Base-by-base conservation (phyloP, 371 early-diverging fungal genomes). In the Funneliformis caledonium region DNA sequence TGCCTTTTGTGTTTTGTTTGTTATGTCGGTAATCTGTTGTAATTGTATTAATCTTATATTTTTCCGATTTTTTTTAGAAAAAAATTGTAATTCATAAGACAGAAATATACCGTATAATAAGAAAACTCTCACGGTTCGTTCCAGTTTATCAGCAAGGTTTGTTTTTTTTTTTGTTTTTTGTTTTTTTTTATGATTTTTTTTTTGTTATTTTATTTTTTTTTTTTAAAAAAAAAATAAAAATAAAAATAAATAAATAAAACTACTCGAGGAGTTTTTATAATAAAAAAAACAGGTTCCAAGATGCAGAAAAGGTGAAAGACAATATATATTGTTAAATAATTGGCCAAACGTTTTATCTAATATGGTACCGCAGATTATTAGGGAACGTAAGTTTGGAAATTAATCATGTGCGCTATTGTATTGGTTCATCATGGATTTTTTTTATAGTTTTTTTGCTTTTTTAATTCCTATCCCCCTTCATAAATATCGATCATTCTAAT, bases 1-100 rank as follows among this genome's bases (percentile, higher is more conserved):
- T 69, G 69, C 43, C 47, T 45, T 65, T 69, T 69, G 69, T 69
- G 69, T 69, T 69, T 69, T 69, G 69, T 69, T 69, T 69, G 69
- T 69, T 69, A 69, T 69, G 43, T 69, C 43, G 69, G 69, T 43
- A 69, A 69, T 43, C 45, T 65, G 33, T 50, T 50, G 50, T 50
- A 50, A 50, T 43, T 68, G 43, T 43, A 69, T 69, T 69, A 69
- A 69, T 69, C 69, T 45, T 69, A 43, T 69, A 69, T 42, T 69
- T 69, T 69, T 69, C 65, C 65, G 65, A 65, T 52, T 65, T 65
- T 26, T 62, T 65, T 65, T 65, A 65, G 65, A 12, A 37, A 65
- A 22, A 65, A 65, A 65, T 26, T 33, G 65, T 33, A 65, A 65
- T 65, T 65, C 65, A 37, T 65, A 26, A 37, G 65, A 22, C 65